Evolutionary conservation across 2,329 filamentous ascomycete species (phyloP).

Genomic region (Fusarium sp.): DNA sequence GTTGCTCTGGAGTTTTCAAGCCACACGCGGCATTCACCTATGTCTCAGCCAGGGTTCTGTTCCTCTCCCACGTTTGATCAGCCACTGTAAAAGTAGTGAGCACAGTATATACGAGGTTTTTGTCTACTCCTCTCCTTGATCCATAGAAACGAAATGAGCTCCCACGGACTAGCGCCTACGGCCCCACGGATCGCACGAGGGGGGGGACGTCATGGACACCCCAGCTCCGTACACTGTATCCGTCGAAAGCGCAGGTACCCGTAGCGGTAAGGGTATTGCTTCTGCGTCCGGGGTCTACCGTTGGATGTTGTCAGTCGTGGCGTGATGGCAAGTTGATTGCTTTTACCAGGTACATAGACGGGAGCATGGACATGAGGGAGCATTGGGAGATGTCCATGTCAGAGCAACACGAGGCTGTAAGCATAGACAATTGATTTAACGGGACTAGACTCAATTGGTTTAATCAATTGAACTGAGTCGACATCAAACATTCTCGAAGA

Average conservation of each 20-base stretch:
- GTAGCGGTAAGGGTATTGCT: background rate
- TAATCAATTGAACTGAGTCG: background rate
- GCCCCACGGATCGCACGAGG: slow-evolving; percentile 29
- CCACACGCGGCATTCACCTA: background rate
- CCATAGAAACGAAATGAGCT: slow-evolving; percentile 28
- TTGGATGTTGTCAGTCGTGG: background rate
- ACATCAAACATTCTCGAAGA: background rate
- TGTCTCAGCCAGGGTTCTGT: background rate
- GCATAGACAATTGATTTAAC: too few species aligned
- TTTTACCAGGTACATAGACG: slow-evolving; percentile 7
- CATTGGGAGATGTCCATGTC: background rate
- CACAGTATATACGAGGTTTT: background rate
- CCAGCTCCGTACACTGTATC: background rate
- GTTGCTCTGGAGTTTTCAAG: background rate
- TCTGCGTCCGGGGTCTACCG: background rate
- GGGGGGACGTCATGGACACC: slow-evolving; percentile 3
- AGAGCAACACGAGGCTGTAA: background rate
- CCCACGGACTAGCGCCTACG: background rate
- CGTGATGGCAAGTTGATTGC: slow-evolving; percentile 6
- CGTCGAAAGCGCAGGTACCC: slow-evolving; percentile 4
- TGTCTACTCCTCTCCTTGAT: background rate
- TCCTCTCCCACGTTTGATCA: background rate
- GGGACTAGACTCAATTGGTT: background rate
- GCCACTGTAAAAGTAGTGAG: background rate
- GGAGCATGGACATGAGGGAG: background rate